Evolutionary conservation across 257 asterid genomes (phyloP).

Genomic region (Solanum ahanhuiri): DNA sequence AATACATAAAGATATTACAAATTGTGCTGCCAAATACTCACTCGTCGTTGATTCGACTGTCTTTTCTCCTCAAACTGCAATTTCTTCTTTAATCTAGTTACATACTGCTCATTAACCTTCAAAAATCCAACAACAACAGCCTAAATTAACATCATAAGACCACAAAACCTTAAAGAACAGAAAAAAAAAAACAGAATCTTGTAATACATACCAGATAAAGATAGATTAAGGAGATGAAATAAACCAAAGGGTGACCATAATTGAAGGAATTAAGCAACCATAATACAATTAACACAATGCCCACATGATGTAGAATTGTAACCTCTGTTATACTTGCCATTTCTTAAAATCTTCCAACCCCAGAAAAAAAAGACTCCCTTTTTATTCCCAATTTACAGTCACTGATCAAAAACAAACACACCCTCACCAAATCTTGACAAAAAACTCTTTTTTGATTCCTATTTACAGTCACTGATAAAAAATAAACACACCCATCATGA

Average conservation of each 20-base stretch:
- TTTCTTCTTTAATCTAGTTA: constrained; percentile 59
- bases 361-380: not conserved
- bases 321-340: constrained; percentile 40
- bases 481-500: not conserved
- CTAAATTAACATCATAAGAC: not conserved
- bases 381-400: not conserved
- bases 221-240: constrained; percentile 55
- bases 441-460: not conserved
- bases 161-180: not conserved
- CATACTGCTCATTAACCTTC: constrained; percentile 79
- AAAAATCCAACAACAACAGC: not conserved
- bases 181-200: not conserved
- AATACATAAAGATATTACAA: not conserved
- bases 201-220: constrained; percentile 48
- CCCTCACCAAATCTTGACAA: not conserved
- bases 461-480: not conserved
- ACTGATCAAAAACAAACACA: not conserved
- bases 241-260: constrained; percentile 52
- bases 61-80: constrained; percentile 75
- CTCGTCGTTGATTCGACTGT: constrained; percentile 77
- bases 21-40: constrained; percentile 2
- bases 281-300: constrained; percentile 48
- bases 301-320: constrained; percentile 74
- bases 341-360: not conserved
- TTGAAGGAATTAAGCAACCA: constrained; percentile 66